phyloP scores from a whole-genome alignment of 345 rosid genomes.

The Firmiana major region DNA sequence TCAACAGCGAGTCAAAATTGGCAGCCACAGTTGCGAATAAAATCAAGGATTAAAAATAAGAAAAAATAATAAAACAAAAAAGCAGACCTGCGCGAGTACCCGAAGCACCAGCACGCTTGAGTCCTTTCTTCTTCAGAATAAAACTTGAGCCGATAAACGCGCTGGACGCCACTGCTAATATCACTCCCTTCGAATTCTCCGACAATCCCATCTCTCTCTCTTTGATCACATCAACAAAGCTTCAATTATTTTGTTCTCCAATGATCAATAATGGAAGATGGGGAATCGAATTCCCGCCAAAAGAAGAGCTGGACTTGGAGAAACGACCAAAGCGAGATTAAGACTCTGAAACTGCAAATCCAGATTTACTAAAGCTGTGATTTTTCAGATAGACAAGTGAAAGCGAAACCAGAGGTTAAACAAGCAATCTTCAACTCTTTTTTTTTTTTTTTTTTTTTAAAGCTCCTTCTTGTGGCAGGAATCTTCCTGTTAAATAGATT shows the following conservation, averaged over 20 bases:
- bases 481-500: slow-evolving; percentile 15
- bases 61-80: neutral
- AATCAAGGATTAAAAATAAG: neutral
- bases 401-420: neutral
- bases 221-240: slow-evolving; percentile 1
- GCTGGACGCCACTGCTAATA: slow-evolving; percentile 71
- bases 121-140: slow-evolving; percentile 94
- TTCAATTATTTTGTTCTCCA: neutral
- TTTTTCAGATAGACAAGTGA: neutral
- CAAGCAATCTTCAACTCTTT: neutral
- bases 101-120: slow-evolving; percentile 71
- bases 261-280: neutral
- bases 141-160: slow-evolving; percentile 85
- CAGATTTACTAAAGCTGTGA: neutral
- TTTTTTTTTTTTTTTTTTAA: neutral
- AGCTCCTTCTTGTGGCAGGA: slow-evolving; percentile 34
- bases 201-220: slow-evolving; percentile 39
- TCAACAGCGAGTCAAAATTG: neutral
- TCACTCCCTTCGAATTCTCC: slow-evolving; percentile 70
- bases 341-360: too few species aligned
- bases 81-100: slow-evolving; percentile 80
- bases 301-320: neutral
- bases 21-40: neutral
- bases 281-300: neutral
- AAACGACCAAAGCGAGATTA: neutral